These are phyloP conservation scores for Hypoxylon crocopeplum DNA, from an alignment of 495 filamentous ascomycete genomes.

Conservation along the genomic window DNA sequence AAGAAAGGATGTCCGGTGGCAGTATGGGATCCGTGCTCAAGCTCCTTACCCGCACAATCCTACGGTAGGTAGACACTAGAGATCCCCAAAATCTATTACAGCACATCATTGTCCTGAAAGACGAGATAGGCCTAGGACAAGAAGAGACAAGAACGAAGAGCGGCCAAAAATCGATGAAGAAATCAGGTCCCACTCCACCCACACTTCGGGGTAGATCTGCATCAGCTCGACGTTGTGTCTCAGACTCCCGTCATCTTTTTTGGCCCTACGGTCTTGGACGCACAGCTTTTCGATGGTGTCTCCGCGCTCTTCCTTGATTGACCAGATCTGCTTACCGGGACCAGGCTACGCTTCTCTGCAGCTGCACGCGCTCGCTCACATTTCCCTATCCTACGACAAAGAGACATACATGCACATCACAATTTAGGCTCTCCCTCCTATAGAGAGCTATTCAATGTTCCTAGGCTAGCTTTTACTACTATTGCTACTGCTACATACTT, in stretches of 20 bases:
- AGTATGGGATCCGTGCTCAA: slow-evolving; percentile 30
- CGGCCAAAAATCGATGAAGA: slow-evolving; percentile 27
- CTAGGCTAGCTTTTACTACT: slow-evolving; percentile 14
- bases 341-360: slow-evolving; percentile 24
- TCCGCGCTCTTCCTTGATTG: slow-evolving; percentile 16
- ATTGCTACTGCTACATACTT: too few relatives aligned
- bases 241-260: slow-evolving; percentile 29
- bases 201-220: slow-evolving; percentile 33
- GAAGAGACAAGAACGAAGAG: slow-evolving; percentile 12
- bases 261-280: slow-evolving; percentile 25
- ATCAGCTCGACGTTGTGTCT: slow-evolving; percentile 33
- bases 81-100: slow-evolving; percentile 21
- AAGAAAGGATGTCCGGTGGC: not conserved
- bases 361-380: slow-evolving; percentile 27
- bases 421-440: slow-evolving; percentile 18
- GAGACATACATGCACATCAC: slow-evolving; percentile 29
- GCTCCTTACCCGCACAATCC: slow-evolving; percentile 13
- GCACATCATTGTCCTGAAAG: slow-evolving; percentile 22
- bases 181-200: slow-evolving; percentile 19
- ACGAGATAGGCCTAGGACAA: slow-evolving; percentile 15
- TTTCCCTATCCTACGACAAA: slow-evolving; percentile 10
- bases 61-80: too few relatives aligned
- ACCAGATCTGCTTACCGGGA: not conserved
- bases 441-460: not conserved
- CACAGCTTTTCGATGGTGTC: slow-evolving; percentile 15